phyloP scores from a whole-genome alignment of 805 yeast species.

The Yamadazyma sp. region DNA sequence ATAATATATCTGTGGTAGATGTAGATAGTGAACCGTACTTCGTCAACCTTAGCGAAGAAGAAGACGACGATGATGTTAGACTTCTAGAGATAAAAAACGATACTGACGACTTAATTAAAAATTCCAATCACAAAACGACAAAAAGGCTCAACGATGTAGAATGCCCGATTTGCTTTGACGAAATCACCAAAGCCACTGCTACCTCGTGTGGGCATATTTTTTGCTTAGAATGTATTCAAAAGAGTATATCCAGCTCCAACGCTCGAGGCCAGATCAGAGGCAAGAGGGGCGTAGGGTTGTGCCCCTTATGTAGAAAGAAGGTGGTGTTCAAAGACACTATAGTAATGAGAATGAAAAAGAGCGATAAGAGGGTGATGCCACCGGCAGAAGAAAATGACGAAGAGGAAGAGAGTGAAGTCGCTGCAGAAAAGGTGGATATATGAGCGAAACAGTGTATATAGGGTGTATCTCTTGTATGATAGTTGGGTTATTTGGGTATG shows the following conservation, averaged over 20 bases:
- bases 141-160: constrained; percentile 37
- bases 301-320: constrained; percentile 43
- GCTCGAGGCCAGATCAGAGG: constrained; percentile 45
- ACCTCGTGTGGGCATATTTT: constrained; percentile 46
- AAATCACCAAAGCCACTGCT: constrained; percentile 38
- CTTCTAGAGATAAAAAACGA: constrained; percentile 38
- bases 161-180: constrained; percentile 47
- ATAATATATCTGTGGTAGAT: too few species aligned
- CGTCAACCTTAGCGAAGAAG: constrained; percentile 12
- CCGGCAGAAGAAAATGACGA: too few species aligned
- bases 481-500: too few species aligned
- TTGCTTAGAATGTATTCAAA: constrained; percentile 44
- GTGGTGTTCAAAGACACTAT: constrained; percentile 40
- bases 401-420: too few species aligned
- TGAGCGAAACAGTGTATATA: too few species aligned
- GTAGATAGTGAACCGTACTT: constrained; percentile 4
- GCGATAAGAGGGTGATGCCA: constrained; percentile 12
- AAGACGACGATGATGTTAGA: constrained; percentile 35
- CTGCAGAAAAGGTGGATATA: too few species aligned
- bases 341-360: constrained; percentile 21
- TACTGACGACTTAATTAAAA: constrained; percentile 33
- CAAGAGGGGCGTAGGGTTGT: constrained; percentile 38
- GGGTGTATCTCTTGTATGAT: too few species aligned
- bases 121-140: constrained; percentile 17
- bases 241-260: constrained; percentile 37